Base-by-base conservation (phyloP, 139 green algal genomes). In the Mesotaenium endlicherianum region DNA sequence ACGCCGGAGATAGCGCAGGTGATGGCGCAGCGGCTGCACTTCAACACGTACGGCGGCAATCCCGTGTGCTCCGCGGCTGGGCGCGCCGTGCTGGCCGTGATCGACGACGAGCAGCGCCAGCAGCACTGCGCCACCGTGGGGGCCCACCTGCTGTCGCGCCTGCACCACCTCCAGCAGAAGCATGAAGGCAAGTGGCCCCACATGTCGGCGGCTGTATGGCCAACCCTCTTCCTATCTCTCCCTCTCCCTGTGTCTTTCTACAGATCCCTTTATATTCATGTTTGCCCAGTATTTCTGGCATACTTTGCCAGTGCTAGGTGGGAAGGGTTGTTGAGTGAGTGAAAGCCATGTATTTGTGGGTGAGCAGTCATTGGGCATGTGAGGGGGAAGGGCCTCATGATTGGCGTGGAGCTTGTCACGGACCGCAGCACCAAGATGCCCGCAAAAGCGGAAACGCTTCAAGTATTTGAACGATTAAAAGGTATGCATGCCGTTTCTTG, bases 21-120 rank as follows among this genome's bases (percentile, higher is more conserved):
- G n/a, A 58, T 96, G 67, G 77, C 93, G 0, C 41, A 70, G 45
- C 70, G 92, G 34, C 83, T 98, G 70, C 95, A 99, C 89, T 98
- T 99, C 92, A 99, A 99, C 91, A 99, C 96, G 60, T 99, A 94
- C 88, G 96, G 96, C 38, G 95, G 94, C 70, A 98, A 99, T 90
- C 96, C 96, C 0, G 95, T 99, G 45, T 95, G 91, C 81, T 93
- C 84, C 20, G 95, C 95, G 1, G 95, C 88, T 17, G 95, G 96
- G 2, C 90, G 93, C 36, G 95, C 94, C 2, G 96, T 98, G 87
- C 92, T 99, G 76, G 41, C 81, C 2, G 64, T 87, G n/a, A 75
- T 92, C 2, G 85, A 92, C 39, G 74, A 91, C 30, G 89, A 92
- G 26, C 17, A 11, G 39, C 40, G 47, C 20, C 83, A 88, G 82